Evolutionary conservation across 306 rosid genomes (phyloP), one percentile per base, ranked within the genome.

Genomic region (Lablab purpureus): DNA sequence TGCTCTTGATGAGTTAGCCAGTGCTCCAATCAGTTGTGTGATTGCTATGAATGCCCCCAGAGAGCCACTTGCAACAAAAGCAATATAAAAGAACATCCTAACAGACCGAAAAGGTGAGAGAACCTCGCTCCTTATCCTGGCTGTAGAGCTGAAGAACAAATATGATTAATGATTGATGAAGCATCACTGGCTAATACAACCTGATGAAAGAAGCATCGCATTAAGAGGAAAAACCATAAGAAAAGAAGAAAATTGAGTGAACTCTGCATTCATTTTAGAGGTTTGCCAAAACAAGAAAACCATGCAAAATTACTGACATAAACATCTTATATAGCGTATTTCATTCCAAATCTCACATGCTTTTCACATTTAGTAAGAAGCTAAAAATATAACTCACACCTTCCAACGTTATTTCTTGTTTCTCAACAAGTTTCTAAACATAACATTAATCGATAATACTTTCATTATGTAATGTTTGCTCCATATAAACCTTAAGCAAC

Each of bases 11-110:
- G 98, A 64, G 68, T 93, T 90, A 10, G 89, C 84, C 77, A 91
- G 73, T 66, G 98, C 98, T 51, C 86, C 94, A 55, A 90, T 84
- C 25, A 95, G 87, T 81, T 80, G 96, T 22, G 96, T 63, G 78
- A 82, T 64, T 72, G 99, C 96, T 45, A 95, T 93, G 62, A 95
- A 73, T 67, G 88, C 88, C 56, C 97, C 98, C 5, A 95, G 82
- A 37, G 88, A 6, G 60, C 76, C 99, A 55, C 99, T 95, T 22
- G 96, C 97, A 18, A 95, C 68, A 46, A 88, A 88, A 67, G 91
- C 93, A 19, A 87, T 50, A 59, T 87, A 92, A 82, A 90, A 90
- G 89, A 94, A 94, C 97, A 90, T 94, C 84, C 98, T 88, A 82
- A 92, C 92, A 0, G 97, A 76, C 45, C 94, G 96, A 84, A 92